A percentile compares a stretch with the other conserved stretches of the same genome.
These are phyloP conservation scores for Thielaviopsis musarum DNA, from an alignment of 2,329 filamentous ascomycete species.

Conservation along the genomic window DNA sequence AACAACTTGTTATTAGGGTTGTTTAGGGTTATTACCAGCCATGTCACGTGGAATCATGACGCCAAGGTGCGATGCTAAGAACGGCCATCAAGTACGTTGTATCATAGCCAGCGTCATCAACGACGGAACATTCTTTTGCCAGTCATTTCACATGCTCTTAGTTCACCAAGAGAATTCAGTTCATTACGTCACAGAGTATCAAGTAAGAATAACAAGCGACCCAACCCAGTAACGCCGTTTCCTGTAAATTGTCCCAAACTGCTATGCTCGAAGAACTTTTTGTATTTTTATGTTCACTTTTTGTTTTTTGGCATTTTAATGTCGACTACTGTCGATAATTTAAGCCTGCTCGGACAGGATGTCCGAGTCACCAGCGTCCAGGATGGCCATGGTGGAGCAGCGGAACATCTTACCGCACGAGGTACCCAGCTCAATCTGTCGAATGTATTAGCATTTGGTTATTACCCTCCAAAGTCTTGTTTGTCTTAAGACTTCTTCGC, in stretches of 20 bases:
- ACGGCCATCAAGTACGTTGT: no score
- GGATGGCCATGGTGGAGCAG: constrained; percentile 90
- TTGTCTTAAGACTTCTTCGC: constrained; percentile 63
- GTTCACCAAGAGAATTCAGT: not conserved
- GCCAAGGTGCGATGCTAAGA: no score
- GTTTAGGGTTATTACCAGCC: not conserved
- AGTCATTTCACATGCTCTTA: not conserved
- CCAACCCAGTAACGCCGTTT: constrained; percentile 7
- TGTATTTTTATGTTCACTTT: not conserved
- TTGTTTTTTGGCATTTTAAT: not conserved
- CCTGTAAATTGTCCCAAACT: constrained; percentile 1
- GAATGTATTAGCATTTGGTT: constrained; percentile 31
- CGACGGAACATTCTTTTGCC: no score
- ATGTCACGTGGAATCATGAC: no score
- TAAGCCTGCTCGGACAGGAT: constrained; percentile 60
- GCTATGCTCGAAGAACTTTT: not conserved
- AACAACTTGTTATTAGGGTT: no score
- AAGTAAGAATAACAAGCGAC: constrained; percentile 3
- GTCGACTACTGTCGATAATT: constrained; percentile 2
- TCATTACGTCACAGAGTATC: constrained; percentile 1
- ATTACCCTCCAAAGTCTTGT: constrained; percentile 71
- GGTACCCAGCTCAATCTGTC: constrained; percentile 92
- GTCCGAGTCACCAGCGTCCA: constrained; percentile 97
- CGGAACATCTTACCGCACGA: constrained; percentile 98
- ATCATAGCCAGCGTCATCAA: no score